A percentile compares a stretch with the other conserved stretches of the same genome.
Evolutionary conservation across 2,329 filamentous ascomycete genomes (phyloP).

Genomic region (Zarea fungicola): DNA sequence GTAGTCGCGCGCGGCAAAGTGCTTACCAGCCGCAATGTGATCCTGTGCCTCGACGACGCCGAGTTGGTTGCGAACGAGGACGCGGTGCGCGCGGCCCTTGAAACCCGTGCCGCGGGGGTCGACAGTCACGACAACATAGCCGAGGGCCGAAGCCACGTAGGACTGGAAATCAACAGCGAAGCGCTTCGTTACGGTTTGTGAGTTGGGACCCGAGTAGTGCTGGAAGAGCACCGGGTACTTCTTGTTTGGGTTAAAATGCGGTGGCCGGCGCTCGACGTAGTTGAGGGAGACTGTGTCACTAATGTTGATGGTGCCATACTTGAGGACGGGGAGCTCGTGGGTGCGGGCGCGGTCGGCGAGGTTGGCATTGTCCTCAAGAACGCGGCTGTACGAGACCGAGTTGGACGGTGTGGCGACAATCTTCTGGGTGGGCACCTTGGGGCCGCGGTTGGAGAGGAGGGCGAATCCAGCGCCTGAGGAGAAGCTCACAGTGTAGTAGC

Average conservation of each 20-base stretch:
- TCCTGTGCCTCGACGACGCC: conserved; percentile 82
- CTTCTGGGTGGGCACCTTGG: conserved; percentile 84
- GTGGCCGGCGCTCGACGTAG: conserved; percentile 79
- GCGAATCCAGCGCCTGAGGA: conserved; percentile 77
- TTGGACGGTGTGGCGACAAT: conserved; percentile 78
- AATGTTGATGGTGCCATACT: conserved; percentile 80
- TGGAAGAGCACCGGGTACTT: conserved; percentile 93
- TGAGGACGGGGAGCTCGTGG: conserved; percentile 75
- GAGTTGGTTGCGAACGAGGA: conserved; percentile 75
- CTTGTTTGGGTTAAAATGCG: conserved; percentile 77
- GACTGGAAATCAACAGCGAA: conserved; percentile 87
- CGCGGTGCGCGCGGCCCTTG: conserved; percentile 77
- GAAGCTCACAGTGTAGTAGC: conserved; percentile 79
- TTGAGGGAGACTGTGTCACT: conserved; percentile 65
- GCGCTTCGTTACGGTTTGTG: conserved; percentile 74
- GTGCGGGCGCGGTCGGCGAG: conserved; percentile 65
- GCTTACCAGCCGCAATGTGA: conserved; percentile 84
- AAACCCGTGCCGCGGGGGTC: conserved; percentile 92
- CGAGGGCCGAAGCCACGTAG: conserved; percentile 77
- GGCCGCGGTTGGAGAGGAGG: conserved; percentile 78
- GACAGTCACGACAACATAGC: conserved; percentile 91
- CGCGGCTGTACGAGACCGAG: conserved; percentile 56
- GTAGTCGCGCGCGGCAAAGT: conserved; percentile 76
- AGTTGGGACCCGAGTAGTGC: conserved; percentile 92
- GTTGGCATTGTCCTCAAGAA: conserved; percentile 71